Conservation (phyloP, 352 stramenopile genomes). For the Globisporangium acanthophoron region DNA sequence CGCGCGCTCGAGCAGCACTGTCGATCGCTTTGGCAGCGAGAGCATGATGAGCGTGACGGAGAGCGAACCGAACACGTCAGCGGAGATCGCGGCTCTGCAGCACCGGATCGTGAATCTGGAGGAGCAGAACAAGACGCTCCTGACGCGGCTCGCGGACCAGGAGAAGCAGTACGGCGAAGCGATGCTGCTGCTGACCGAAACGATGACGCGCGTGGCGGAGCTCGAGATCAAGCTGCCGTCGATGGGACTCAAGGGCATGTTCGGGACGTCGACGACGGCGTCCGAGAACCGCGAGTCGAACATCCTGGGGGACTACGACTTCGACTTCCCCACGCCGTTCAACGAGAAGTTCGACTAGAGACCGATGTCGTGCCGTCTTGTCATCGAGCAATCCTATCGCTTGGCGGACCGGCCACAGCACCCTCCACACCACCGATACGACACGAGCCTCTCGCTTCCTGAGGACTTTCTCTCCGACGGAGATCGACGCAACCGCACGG, state of each 20-base stretch:
- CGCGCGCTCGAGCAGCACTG: slow-evolving; percentile 22
- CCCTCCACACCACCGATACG: neutral
- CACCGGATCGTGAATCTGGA: slow-evolving; percentile 54
- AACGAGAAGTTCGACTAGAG: slow-evolving; percentile 50
- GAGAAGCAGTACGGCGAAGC: slow-evolving; percentile 85
- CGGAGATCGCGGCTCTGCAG: slow-evolving; percentile 46
- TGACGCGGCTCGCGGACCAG: slow-evolving; percentile 62
- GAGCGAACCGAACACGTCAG: slow-evolving; percentile 31
- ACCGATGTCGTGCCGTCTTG: neutral
- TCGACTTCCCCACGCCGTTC: slow-evolving; percentile 53
- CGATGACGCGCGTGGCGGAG: slow-evolving; percentile 80
- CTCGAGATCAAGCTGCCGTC: slow-evolving; percentile 69
- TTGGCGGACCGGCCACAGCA: neutral
- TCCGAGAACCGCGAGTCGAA: slow-evolving; percentile 46
- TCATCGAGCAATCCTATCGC: neutral
- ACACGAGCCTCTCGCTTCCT: neutral
- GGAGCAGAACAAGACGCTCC: slow-evolving; percentile 68
- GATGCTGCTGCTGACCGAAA: slow-evolving; percentile 81
- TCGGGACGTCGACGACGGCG: slow-evolving; percentile 35
- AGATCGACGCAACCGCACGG: neutral
- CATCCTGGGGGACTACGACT: slow-evolving; percentile 31
- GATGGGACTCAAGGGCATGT: slow-evolving; percentile 36
- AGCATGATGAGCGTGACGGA: slow-evolving; percentile 51
- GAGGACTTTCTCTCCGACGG: neutral
- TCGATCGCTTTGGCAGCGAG: slow-evolving; percentile 39